Evolutionary conservation across 371 early-diverging fungal species (phyloP).

Genomic region (Zychaea mexicana): DNA sequence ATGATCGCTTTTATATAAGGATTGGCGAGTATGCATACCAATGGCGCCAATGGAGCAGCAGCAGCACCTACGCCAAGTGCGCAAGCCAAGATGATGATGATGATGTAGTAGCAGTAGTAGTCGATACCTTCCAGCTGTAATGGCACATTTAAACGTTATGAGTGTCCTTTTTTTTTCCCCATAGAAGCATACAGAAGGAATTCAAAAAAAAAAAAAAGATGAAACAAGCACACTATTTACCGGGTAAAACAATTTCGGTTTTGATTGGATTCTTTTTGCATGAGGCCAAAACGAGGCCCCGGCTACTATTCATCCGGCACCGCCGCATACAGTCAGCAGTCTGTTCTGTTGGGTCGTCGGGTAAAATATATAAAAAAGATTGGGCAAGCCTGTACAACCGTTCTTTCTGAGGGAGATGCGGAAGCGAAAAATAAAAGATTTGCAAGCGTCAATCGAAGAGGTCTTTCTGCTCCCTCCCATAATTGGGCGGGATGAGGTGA

Average conservation of each 20-base stretch:
- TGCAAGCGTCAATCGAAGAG: background rate
- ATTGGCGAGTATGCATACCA: slow-evolving; percentile 3
- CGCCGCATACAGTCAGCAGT: no score
- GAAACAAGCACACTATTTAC: no score
- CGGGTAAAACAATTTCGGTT: no score
- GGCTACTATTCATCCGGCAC: no score
- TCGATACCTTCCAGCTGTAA: no score
- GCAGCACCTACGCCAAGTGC: background rate
- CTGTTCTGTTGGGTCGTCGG: background rate
- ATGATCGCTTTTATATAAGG: background rate
- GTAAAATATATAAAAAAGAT: no score
- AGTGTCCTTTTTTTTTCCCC: no score
- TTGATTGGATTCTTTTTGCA: no score
- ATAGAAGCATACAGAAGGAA: no score
- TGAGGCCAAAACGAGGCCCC: no score
- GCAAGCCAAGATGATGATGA: background rate
- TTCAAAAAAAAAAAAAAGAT: no score
- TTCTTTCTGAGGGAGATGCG: background rate
- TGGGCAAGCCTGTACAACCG: no score
- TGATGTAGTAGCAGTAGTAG: background rate
- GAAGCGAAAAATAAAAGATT: slow-evolving; percentile 1
- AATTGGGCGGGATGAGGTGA: background rate
- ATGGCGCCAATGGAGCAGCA: background rate
- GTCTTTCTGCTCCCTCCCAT: background rate
- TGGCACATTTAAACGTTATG: background rate